Evolutionary conservation across 768 basidiomycete species (phyloP), one percentile per base, ranked within the genome.

Genomic region (Pisolithus orientalis): DNA sequence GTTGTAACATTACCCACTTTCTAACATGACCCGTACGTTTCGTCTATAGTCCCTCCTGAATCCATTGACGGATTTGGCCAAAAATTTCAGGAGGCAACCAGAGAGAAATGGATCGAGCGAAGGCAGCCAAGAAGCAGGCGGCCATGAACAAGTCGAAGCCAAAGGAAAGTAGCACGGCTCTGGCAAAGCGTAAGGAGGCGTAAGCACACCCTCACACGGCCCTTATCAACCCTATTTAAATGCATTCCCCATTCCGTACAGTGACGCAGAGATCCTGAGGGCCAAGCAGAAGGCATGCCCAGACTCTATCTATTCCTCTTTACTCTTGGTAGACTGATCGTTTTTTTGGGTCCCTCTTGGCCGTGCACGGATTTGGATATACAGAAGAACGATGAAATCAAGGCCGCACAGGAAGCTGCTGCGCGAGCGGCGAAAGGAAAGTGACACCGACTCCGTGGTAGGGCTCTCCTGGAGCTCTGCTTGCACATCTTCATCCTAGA

Each of bases 111-210:
- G 89, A 85, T 67, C 86, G 89, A 57, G 68, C 71, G 21, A 84
- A 81, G 65, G 82, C 85, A 13, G 81, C 82, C 72, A 91, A 91
- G 74, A 90, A 87, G 70, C 68, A 72, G 13, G 77, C 77, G 1
- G 69, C 72, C 6, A 50, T 57, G 13, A 69, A 69, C 49, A 85
- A 83, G 68, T 61, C 66, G 17, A 87, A 87, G 69, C 66, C 81
- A 38, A 90, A 89, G 70, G 87, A 89, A 68, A 87, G 84, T 60
- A 81, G 77, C 10, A 55, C 73, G 1, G 71, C 45, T 44, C 74
- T 90, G 37, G 77, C 80, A 47, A 83, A 86, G 69, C 80, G 88
- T 60, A 85, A 83, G 70, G 87, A 90, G 72, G 74, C 72, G 88
- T 90, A 72, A 70, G 86, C 80, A 62, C 38, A 48, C 40, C 43